phyloP scores from a whole-genome alignment of 2,329 filamentous ascomycete species.

The Talaromyces piceae region DNA sequence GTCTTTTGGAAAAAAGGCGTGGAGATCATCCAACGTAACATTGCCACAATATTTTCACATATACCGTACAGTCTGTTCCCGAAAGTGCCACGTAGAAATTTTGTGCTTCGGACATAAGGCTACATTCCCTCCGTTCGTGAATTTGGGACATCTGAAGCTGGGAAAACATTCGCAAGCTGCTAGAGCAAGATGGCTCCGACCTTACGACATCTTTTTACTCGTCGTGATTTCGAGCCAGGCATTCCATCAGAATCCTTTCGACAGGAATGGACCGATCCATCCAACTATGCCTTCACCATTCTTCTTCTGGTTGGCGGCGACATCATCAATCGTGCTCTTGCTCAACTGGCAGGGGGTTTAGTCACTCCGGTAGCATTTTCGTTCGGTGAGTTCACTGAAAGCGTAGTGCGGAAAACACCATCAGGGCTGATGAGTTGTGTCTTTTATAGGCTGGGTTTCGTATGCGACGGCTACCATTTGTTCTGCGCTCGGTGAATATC shows the following conservation, averaged over 20 bases:
- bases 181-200: slow-evolving; percentile 7
- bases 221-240: slow-evolving; percentile 8
- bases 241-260: slow-evolving; percentile 4
- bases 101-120: too few species aligned
- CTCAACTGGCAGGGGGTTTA: slow-evolving; percentile 21
- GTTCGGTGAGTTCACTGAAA: slow-evolving; percentile 21
- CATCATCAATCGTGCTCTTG: slow-evolving; percentile 28
- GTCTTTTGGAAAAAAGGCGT: too few species aligned
- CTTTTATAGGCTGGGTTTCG: slow-evolving; percentile 24
- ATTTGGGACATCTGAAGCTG: too few species aligned
- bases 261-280: slow-evolving; percentile 10
- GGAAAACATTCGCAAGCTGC: neutral
- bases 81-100: too few species aligned
- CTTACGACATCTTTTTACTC: slow-evolving; percentile 5
- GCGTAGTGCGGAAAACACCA: neutral
- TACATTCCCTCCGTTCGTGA: too few species aligned
- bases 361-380: slow-evolving; percentile 31
- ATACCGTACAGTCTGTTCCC: too few species aligned
- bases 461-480: slow-evolving; percentile 27
- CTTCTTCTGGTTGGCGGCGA: slow-evolving; percentile 33
- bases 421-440: neutral
- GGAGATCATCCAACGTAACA: too few species aligned
- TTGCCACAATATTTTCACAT: too few species aligned
- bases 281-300: slow-evolving; percentile 22
- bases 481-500: slow-evolving; percentile 25